phyloP scores from a whole-genome alignment of 805 yeast genomes.

The Metschnikowia lunata region DNA sequence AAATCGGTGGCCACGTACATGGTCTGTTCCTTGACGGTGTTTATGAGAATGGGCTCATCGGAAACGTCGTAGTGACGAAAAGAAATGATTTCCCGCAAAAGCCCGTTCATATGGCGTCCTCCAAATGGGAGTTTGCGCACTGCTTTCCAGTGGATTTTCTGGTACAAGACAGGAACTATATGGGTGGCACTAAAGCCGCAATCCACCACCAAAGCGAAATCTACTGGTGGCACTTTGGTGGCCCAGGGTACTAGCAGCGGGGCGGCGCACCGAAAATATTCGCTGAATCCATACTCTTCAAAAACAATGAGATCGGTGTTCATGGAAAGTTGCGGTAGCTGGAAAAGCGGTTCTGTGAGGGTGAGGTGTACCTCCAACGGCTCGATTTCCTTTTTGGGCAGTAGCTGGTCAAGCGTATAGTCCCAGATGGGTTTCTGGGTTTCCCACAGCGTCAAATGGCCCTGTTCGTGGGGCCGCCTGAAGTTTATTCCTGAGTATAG shows the following conservation, averaged over 20 bases:
- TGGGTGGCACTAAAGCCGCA: slow-evolving; percentile 86
- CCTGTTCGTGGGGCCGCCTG: slow-evolving; percentile 82
- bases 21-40: slow-evolving; percentile 77
- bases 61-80: slow-evolving; percentile 90
- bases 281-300: slow-evolving; percentile 84
- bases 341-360: slow-evolving; percentile 76
- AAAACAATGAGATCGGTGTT: slow-evolving; percentile 89
- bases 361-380: slow-evolving; percentile 55
- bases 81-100: slow-evolving; percentile 77
- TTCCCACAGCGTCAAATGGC: slow-evolving; percentile 90
- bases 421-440: slow-evolving; percentile 90
- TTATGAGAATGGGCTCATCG: slow-evolving; percentile 82
- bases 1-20: slow-evolving; percentile 67
- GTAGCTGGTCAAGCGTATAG: slow-evolving; percentile 48
- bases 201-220: slow-evolving; percentile 79
- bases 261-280: slow-evolving; percentile 62
- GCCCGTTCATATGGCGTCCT: slow-evolving; percentile 80
- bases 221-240: slow-evolving; percentile 24
- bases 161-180: slow-evolving; percentile 79
- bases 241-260: slow-evolving; percentile 62
- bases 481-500: slow-evolving; percentile 72
- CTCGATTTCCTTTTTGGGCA: slow-evolving; percentile 36
- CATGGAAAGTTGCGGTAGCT: slow-evolving; percentile 74
- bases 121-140: slow-evolving; percentile 79
- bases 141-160: slow-evolving; percentile 71